A percentile compares a stretch with the other conserved stretches of the same genome.
phyloP scores from a whole-genome alignment of 352 stramenopile genomes.

The Phytopythium delawarense region DNA sequence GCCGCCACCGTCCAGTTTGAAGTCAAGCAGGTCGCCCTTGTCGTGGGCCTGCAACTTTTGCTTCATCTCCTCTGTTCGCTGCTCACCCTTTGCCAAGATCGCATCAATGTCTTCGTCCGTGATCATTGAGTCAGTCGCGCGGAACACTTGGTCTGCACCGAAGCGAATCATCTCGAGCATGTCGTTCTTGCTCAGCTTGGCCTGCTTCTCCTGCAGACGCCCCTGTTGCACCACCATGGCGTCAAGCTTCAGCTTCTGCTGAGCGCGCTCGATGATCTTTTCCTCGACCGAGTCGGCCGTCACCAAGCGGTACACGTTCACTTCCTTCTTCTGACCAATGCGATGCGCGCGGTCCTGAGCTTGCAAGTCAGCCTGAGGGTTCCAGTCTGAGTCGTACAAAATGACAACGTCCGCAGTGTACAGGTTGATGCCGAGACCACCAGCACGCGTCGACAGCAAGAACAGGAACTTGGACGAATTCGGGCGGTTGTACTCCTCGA shows the following conservation, averaged over 20 bases:
- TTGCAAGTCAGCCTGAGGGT: slow-evolving; percentile 97
- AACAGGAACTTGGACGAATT: slow-evolving; percentile 98
- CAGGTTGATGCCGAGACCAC: slow-evolving; percentile 98
- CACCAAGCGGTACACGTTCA: slow-evolving; percentile 94
- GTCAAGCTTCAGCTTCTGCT: slow-evolving; percentile 95
- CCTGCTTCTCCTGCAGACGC: slow-evolving; percentile 82
- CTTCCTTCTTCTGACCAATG: slow-evolving; percentile 98
- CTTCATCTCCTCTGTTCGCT: slow-evolving; percentile 86
- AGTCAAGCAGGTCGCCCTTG: slow-evolving; percentile 85
- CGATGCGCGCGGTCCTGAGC: slow-evolving; percentile 95
- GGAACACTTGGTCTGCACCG: slow-evolving; percentile 97
- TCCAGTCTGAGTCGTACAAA: slow-evolving; percentile 98
- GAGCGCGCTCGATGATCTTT: slow-evolving; percentile 97
- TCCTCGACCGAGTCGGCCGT: slow-evolving; percentile 98
- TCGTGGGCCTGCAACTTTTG: slow-evolving; percentile 82
- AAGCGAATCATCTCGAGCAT: slow-evolving; percentile 97
- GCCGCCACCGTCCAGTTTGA: slow-evolving; percentile 91
- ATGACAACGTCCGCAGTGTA: slow-evolving; percentile 99
- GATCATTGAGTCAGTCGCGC: slow-evolving; percentile 94
- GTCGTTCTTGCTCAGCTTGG: slow-evolving; percentile 94
- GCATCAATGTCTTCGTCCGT: slow-evolving; percentile 98
- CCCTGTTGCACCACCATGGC: slow-evolving; percentile 87
- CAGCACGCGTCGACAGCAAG: slow-evolving; percentile 95
- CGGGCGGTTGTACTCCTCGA: slow-evolving; percentile 94
- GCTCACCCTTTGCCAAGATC: slow-evolving; percentile 91